Percentiles rank a stretch among this genome's conserved stretches.
Conservation (phyloP, 169 alveolate genomes). For the Plasmodium yoelii region DNA sequence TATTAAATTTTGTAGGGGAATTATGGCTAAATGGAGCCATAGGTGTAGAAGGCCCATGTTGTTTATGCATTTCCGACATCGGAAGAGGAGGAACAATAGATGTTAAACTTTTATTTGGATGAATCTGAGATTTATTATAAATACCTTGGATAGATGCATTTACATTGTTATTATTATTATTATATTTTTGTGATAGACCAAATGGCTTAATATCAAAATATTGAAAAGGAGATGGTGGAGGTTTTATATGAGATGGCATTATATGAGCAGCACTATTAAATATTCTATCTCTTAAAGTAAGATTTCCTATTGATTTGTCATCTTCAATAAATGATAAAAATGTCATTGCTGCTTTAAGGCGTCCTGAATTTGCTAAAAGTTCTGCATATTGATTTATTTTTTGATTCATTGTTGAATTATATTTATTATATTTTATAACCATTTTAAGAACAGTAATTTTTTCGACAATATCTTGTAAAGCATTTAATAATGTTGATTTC, state of each 20-base stretch:
- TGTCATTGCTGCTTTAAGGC: constrained; percentile 83
- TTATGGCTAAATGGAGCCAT: background rate
- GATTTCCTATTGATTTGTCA: constrained; percentile 76
- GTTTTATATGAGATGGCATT: constrained; percentile 43
- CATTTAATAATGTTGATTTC: constrained; percentile 75
- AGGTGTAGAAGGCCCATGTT: background rate
- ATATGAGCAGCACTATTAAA: constrained; percentile 81
- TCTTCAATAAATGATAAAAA: constrained; percentile 78
- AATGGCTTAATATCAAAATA: constrained; percentile 71
- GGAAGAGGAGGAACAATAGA: constrained; percentile 13
- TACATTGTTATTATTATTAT: too few relatives aligned
- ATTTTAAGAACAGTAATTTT: constrained; percentile 81
- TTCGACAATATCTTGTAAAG: constrained; percentile 80
- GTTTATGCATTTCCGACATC: constrained; percentile 13
- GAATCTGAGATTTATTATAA: too few relatives aligned
- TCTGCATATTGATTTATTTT: constrained; percentile 84
- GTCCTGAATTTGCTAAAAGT: constrained; percentile 82
- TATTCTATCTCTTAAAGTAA: constrained; percentile 79
- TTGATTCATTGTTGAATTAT: constrained; percentile 76
- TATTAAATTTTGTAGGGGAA: background rate
- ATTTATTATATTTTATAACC: constrained; percentile 77
- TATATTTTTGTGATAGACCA: background rate
- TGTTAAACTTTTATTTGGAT: background rate
- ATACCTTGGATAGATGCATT: too few relatives aligned
- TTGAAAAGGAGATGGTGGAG: constrained; percentile 79